Conservation (phyloP, 2,329 filamentous ascomycete species). For the Thyridium curvatum region DNA sequence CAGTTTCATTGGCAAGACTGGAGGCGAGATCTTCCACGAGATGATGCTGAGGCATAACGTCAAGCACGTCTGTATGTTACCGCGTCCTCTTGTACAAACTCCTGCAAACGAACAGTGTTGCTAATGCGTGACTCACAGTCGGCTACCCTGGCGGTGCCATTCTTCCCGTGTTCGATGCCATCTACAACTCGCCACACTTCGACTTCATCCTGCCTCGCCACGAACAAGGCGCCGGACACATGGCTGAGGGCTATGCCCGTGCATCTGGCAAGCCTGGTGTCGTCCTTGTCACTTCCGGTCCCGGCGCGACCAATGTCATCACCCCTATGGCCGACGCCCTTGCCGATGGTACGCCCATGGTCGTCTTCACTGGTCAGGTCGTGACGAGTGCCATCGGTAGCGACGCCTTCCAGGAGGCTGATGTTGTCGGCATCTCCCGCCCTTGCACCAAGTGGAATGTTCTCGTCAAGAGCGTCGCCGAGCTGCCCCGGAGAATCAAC, state of each 20-base stretch:
- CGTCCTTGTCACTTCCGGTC: conserved; percentile 92
- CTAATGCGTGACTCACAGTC: conserved; percentile 36
- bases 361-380: conserved; percentile 95
- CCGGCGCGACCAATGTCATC: conserved; percentile 92
- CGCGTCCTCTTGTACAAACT: conserved; percentile 1
- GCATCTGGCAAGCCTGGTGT: conserved; percentile 92
- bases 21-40: conserved; percentile 96
- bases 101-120: neutral
- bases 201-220: conserved; percentile 93
- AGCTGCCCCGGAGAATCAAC: conserved; percentile 89
- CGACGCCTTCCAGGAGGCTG: conserved; percentile 95
- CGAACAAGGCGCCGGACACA: conserved; percentile 96
- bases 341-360: conserved; percentile 91
- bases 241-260: conserved; percentile 95
- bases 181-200: conserved; percentile 96
- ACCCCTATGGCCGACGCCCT: conserved; percentile 95
- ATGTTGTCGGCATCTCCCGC: conserved; percentile 87
- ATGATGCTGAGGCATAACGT: conserved; percentile 95
- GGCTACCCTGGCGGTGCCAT: conserved; percentile 94
- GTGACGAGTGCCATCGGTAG: conserved; percentile 84
- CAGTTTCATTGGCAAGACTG: conserved; percentile 88
- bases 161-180: conserved; percentile 95
- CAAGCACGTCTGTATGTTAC: conserved; percentile 82
- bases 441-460: conserved; percentile 99
- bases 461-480: conserved; percentile 93